phyloP scores from a whole-genome alignment of 1,139 yeast species.

The Petasospora fabianii region DNA sequence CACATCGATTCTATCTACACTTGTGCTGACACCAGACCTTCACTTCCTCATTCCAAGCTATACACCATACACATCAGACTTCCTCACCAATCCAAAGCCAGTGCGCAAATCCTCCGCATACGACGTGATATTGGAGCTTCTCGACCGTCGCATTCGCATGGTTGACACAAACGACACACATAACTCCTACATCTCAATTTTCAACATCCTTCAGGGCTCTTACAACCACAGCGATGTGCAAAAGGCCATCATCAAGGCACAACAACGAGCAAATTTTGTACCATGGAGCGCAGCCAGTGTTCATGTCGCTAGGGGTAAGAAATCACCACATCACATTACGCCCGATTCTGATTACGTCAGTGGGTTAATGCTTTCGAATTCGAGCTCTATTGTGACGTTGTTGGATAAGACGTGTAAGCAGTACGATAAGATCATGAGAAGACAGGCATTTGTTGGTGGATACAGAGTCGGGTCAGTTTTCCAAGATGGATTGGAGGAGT shows the following conservation, averaged over 20 bases:
- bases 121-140: constrained; percentile 77
- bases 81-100: constrained; percentile 53
- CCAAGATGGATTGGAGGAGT: constrained; percentile 68
- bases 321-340: constrained; percentile 53
- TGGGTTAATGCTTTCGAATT: constrained; percentile 78
- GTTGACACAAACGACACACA: constrained; percentile 46
- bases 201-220: constrained; percentile 74
- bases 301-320: constrained; percentile 73
- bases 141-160: constrained; percentile 79
- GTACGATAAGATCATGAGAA: constrained; percentile 72
- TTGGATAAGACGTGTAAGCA: constrained; percentile 68
- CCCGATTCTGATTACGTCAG: constrained; percentile 39
- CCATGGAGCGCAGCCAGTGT: constrained; percentile 86
- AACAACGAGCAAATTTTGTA: constrained; percentile 74
- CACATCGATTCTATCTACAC: constrained; percentile 75
- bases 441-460: constrained; percentile 82
- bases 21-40: constrained; percentile 85
- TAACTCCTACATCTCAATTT: constrained; percentile 62
- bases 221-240: constrained; percentile 73
- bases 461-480: constrained; percentile 56
- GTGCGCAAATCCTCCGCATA: constrained; percentile 74
- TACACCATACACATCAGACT: constrained; percentile 76
- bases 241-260: constrained; percentile 73
- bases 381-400: constrained; percentile 65
- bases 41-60: constrained; percentile 85